Evolutionary conservation across 202 grass and related monocot genomes (phyloP), one percentile per base, ranked within the genome.

Genomic region (Eragrostis tef): DNA sequence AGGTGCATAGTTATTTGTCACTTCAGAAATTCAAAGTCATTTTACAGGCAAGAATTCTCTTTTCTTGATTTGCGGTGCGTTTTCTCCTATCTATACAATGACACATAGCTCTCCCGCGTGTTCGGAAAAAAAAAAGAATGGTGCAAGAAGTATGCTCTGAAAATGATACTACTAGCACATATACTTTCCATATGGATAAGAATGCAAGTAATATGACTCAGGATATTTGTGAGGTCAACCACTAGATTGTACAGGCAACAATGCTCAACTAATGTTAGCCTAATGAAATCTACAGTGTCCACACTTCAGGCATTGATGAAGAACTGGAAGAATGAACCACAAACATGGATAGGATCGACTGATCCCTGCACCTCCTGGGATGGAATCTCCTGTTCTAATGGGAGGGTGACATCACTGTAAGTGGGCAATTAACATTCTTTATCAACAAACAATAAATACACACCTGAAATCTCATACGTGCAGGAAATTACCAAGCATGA

Each of bases 291-390:
- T 87, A 60, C 85, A 98, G 95, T 78, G 83, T 48, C 81, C 7
- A 70, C 88, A 21, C 89, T 98, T 34, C 80, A 87, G 74, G 77
- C 88, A 20, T 75, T 98, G 76, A 81, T 71, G 60, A 68, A 59
- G 41, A 71, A 86, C 24, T 98, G 95, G 95, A 59, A 82, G 74
- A 87, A 93, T 87, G 63, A 72, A 78, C 95, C 95, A 1, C 85
- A 86, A 83, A 95, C 57, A 65, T 98, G 95, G 95, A 62, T 79
- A 61, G 70, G 82, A 58, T 87, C 90, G 3, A 58, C 64, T 6
- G 90, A 98, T 85, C 90, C 92, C 36, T 98, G 95, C 41, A 83
- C 50, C 51, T 83, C 83, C 69, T 98, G 95, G 95, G 92, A 94
- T 57, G 95, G 95, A 82, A 91, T 98, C 80, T 46, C 71, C 45